phyloP scores from a whole-genome alignment of 139 green algal genomes.

The Asterochloris erici region DNA sequence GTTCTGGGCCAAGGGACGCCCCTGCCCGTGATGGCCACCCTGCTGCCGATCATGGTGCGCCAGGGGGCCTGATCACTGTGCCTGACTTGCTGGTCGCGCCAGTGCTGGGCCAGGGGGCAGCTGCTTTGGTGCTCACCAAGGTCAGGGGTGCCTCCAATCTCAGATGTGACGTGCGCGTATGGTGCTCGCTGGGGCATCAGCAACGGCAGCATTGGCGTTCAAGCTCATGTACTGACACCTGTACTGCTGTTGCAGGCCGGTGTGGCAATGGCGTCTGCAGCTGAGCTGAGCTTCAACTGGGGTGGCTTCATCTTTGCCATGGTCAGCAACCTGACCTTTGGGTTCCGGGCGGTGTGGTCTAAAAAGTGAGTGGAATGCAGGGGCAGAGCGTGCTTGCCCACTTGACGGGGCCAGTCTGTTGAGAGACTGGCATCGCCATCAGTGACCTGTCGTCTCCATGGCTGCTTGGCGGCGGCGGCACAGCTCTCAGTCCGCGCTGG shows the following conservation, averaged over 20 bases:
- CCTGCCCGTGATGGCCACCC: conserved; percentile 78
- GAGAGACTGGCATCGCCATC: no score
- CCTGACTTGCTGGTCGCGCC: not conserved
- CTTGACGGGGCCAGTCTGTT: no score
- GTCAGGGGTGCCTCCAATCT: no score
- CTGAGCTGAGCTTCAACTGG: conserved; percentile 98
- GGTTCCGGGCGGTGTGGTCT: conserved; percentile 87
- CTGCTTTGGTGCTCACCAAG: no score
- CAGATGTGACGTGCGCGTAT: no score
- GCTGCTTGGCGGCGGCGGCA: no score
- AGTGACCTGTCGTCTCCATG: no score
- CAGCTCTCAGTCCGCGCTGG: no score
- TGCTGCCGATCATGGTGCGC: conserved; percentile 92
- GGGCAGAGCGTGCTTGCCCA: no score
- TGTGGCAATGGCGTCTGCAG: conserved; percentile 80
- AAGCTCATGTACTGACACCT: not conserved
- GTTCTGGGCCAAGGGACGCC: conserved; percentile 84
- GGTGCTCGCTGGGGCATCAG: no score
- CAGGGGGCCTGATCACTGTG: not conserved
- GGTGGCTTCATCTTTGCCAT: conserved; percentile 91
- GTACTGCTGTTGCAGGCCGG: conserved; percentile 45
- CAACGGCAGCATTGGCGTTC: not conserved
- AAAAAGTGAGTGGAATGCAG: conserved; percentile 67
- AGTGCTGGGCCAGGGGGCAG: no score
- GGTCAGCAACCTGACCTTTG: conserved; percentile 92